Conservation (phyloP, 2,329 filamentous ascomycete species). For the Pseudopyrenochaeta lycopersici region DNA sequence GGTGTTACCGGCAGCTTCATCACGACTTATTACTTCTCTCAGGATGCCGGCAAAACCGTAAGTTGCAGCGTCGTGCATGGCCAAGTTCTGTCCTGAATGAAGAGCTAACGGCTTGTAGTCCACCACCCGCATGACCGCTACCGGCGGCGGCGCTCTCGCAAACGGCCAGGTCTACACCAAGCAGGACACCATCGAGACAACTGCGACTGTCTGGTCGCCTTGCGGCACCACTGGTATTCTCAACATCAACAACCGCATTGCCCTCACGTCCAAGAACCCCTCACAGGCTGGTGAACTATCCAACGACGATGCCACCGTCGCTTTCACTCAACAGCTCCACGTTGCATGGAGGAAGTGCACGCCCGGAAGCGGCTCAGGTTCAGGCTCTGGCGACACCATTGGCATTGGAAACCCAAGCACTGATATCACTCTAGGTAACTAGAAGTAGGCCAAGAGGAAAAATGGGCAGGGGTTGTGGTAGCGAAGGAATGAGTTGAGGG, state of each 20-base stretch:
- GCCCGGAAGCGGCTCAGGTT: conserved; percentile 17
- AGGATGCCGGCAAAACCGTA: conserved; percentile 42
- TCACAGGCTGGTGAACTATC: conserved; percentile 38
- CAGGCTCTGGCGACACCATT: conserved; percentile 27
- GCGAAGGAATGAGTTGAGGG: not conserved
- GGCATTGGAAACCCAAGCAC: conserved; percentile 34
- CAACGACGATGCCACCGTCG: conserved; percentile 47
- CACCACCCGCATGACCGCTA: conserved; percentile 34
- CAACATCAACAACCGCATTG: conserved; percentile 46
- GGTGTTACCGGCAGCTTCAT: conserved; percentile 46
- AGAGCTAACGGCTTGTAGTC: conserved; percentile 14
- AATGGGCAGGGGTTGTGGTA: not conserved
- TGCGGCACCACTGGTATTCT: conserved; percentile 44
- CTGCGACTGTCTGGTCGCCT: conserved; percentile 44
- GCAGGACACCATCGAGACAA: conserved; percentile 52
- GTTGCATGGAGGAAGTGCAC: conserved; percentile 45
- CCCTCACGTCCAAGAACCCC: conserved; percentile 32
- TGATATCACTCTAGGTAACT: conserved; percentile 23
- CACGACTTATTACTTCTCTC: conserved; percentile 49
- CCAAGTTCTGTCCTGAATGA: not conserved
- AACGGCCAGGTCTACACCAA: conserved; percentile 56
- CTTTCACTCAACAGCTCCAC: conserved; percentile 47
- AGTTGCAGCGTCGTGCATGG: conserved; percentile 5
- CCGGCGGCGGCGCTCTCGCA: conserved; percentile 50
- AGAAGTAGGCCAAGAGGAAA: not conserved